Percentiles rank a stretch among this genome's conserved stretches.
phyloP scores from a whole-genome alignment of 176 grass and related monocot species.

The Chrysopogon serrulatus region DNA sequence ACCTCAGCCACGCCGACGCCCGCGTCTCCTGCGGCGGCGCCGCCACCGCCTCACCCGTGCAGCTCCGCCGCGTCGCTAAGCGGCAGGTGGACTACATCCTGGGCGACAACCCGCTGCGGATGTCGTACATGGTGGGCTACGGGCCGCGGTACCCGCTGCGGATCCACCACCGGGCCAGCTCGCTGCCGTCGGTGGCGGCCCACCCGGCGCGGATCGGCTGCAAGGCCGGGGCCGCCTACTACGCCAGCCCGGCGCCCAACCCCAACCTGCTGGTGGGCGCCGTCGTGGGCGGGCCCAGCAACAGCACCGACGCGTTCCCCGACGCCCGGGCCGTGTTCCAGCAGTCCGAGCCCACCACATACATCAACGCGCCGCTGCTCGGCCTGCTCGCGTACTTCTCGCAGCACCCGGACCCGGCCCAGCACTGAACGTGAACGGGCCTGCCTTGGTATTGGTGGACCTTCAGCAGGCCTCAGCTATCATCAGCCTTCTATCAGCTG shows the following conservation, averaged over 20 bases:
- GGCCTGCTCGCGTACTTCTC: slow-evolving; percentile 83
- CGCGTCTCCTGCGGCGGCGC: slow-evolving; percentile 50
- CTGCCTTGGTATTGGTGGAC: too few species aligned
- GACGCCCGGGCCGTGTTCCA: slow-evolving; percentile 68
- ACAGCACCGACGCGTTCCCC: slow-evolving; percentile 65
- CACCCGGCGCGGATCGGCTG: slow-evolving; percentile 68
- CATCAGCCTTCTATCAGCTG: too few species aligned
- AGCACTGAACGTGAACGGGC: background rate
- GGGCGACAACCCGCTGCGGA: slow-evolving; percentile 82
- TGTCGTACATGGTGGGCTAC: slow-evolving; percentile 98
- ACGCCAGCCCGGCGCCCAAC: slow-evolving; percentile 52
- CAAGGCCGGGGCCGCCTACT: slow-evolving; percentile 65
- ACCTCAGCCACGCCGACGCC: slow-evolving; percentile 79
- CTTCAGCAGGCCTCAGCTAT: background rate
- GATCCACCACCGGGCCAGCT: slow-evolving; percentile 90
- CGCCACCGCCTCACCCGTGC: slow-evolving; percentile 40
- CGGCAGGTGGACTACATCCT: slow-evolving; percentile 96
- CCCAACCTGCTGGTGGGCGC: slow-evolving; percentile 79
- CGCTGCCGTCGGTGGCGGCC: slow-evolving; percentile 51
- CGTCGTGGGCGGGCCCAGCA: slow-evolving; percentile 72
- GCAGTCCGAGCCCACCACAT: slow-evolving; percentile 89
- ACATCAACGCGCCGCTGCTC: slow-evolving; percentile 83
- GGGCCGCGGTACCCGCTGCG: slow-evolving; percentile 56
- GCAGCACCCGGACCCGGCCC: slow-evolving; percentile 43
- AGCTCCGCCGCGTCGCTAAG: slow-evolving; percentile 77